Evolutionary conservation across 805 yeast genomes (phyloP).

Genomic region (Yueomyces sinensis): DNA sequence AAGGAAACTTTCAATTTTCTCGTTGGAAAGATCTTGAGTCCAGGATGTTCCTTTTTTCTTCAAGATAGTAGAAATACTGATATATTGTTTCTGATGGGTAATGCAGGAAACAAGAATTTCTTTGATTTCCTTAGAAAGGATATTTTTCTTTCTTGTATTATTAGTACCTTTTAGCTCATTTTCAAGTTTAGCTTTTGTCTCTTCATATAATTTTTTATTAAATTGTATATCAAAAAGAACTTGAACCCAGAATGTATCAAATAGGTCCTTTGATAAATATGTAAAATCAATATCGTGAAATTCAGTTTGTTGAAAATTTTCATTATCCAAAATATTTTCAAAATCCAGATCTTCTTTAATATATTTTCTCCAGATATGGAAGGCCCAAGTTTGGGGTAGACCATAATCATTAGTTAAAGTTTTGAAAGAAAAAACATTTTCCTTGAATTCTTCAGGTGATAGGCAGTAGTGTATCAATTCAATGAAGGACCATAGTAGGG

Average conservation of each 20-base stretch:
- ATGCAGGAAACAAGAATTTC: conserved; percentile 9
- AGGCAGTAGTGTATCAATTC: conserved; percentile 45
- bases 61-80: conserved; percentile 4
- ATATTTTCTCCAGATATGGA: conserved; percentile 60
- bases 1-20: conserved; percentile 29
- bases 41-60: conserved; percentile 5
- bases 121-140: conserved; percentile 7
- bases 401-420: conserved; percentile 30
- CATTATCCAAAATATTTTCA: conserved; percentile 5
- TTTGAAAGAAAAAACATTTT: conserved; percentile 29
- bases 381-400: conserved; percentile 50
- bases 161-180: conserved; percentile 4
- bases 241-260: conserved; percentile 58
- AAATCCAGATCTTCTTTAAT: conserved; percentile 15
- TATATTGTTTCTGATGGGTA: conserved; percentile 12
- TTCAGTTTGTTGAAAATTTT: conserved; percentile 5
- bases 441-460: conserved; percentile 17
- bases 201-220: conserved; percentile 35
- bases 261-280: conserved; percentile 31
- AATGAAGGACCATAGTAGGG: conserved; percentile 52
- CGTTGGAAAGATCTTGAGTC: conserved; percentile 6
- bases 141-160: conserved; percentile 10
- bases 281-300: conserved; percentile 15
- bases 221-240: conserved; percentile 58
- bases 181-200: conserved; percentile 22